A percentile compares a stretch with the other conserved stretches of the same genome.
Evolutionary conservation across 1,284 basidiomycete species (phyloP).

Genomic region (Ganoderma lingzhi): DNA sequence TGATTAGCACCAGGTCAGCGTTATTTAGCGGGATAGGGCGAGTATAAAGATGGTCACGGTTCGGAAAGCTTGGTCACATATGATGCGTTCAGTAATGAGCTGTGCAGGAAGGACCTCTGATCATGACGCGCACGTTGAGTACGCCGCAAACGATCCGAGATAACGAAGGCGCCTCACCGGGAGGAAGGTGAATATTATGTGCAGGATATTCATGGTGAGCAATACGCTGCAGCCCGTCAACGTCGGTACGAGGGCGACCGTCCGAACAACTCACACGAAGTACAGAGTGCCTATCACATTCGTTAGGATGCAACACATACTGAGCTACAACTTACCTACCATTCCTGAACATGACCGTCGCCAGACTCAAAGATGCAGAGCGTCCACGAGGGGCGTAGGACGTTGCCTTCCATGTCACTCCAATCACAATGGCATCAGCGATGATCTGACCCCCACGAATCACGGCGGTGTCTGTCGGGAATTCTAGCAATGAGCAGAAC

Average conservation of each 20-base stretch:
- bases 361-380: neutral
- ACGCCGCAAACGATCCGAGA: too few species aligned
- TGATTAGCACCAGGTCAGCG: neutral
- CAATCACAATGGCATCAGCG: conserved; percentile 1
- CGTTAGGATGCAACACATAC: neutral
- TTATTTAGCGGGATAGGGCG: neutral
- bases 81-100: neutral
- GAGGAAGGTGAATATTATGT: neutral
- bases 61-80: neutral
- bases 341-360: neutral
- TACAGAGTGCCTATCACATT: neutral
- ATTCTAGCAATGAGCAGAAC: too few species aligned
- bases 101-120: neutral
- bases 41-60: neutral
- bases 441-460: conserved; percentile 4
- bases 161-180: neutral
- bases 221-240: neutral
- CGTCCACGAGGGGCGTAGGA: neutral
- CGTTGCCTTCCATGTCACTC: neutral
- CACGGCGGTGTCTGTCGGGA: neutral
- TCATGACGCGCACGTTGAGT: neutral
- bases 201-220: neutral
- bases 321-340: neutral
- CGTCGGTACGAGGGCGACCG: neutral
- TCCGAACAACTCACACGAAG: neutral